Conservation (phyloP, 805 yeast genomes). For the Candida tallmaniae region DNA sequence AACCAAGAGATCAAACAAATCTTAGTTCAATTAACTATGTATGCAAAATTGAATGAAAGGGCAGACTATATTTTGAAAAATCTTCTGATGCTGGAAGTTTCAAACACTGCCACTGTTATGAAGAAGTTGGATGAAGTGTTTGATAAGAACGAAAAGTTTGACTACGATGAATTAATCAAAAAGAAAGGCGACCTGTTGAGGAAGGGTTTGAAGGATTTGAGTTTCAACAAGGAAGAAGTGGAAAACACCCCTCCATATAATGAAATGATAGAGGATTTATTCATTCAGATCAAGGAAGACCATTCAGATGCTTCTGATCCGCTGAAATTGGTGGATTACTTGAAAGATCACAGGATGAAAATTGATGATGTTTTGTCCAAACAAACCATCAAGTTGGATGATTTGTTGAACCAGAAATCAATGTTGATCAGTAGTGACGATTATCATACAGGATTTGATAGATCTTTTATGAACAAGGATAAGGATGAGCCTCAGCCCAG, state of each 20-base stretch:
- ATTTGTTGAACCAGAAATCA: slow-evolving; percentile 65
- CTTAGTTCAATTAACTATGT: slow-evolving; percentile 77
- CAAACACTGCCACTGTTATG: slow-evolving; percentile 25
- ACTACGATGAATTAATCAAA: slow-evolving; percentile 31
- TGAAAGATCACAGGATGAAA: slow-evolving; percentile 61
- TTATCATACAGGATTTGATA: slow-evolving; percentile 86
- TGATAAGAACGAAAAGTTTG: slow-evolving; percentile 56
- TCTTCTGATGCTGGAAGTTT: slow-evolving; percentile 37
- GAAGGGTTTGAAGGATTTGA: slow-evolving; percentile 39
- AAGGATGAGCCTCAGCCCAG: slow-evolving; percentile 15
- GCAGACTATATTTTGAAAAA: slow-evolving; percentile 57
- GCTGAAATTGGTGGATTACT: slow-evolving; percentile 31
- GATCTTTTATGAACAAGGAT: slow-evolving; percentile 70
- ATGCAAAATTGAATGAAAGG: slow-evolving; percentile 64
- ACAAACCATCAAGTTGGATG: slow-evolving; percentile 62
- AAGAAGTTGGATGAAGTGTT: slow-evolving; percentile 46
- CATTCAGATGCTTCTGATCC: slow-evolving; percentile 42
- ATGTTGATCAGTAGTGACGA: slow-evolving; percentile 85
- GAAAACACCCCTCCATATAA: slow-evolving; percentile 62
- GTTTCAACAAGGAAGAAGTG: slow-evolving; percentile 30
- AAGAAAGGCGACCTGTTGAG: slow-evolving; percentile 41
- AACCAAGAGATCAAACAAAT: slow-evolving; percentile 73
- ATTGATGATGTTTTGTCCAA: slow-evolving; percentile 62
- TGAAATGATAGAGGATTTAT: slow-evolving; percentile 89
- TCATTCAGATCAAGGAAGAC: slow-evolving; percentile 70